These are phyloP conservation scores for Aspergillus novofumigatus DNA, from an alignment of 2,329 filamentous ascomycete genomes.

Conservation along the genomic window DNA sequence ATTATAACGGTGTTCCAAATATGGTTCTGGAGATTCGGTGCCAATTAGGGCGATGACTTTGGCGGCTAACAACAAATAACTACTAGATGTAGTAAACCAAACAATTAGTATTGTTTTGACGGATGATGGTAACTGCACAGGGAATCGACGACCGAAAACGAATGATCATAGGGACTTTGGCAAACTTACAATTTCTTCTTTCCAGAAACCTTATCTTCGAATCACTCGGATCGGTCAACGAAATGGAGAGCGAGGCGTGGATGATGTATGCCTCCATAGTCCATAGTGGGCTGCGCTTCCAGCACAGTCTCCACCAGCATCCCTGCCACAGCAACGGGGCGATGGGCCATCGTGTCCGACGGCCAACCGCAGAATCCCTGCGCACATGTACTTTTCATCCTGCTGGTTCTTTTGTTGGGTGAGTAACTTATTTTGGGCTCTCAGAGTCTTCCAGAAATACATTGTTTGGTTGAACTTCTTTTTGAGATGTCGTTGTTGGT, in stretches of 20 bases:
- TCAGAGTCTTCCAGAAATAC: background rate
- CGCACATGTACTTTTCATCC: background rate
- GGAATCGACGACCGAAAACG: background rate
- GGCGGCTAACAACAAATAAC: conserved; percentile 28
- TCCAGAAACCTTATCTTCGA: background rate
- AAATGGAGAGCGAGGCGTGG: background rate
- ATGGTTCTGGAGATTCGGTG: conserved; percentile 5
- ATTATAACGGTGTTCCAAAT: background rate
- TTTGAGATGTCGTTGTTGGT: background rate
- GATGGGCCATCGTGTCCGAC: background rate
- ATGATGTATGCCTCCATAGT: conserved; percentile 5
- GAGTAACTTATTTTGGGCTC: background rate
- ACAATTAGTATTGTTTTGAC: background rate
- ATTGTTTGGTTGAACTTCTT: background rate
- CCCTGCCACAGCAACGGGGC: conserved; percentile 33
- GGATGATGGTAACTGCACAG: background rate
- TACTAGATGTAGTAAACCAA: conserved; percentile 27
- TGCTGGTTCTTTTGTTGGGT: background rate
- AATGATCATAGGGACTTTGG: background rate
- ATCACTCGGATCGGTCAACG: background rate
- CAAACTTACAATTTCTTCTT: background rate
- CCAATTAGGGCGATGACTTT: conserved; percentile 1
- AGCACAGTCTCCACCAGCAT: conserved; percentile 26
- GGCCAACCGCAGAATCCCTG: background rate
- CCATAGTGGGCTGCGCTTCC: conserved; percentile 8